A percentile compares a stretch with the other conserved stretches of the same genome.
These are phyloP conservation scores for Fusarium transvaalense DNA, from an alignment of 2,329 filamentous ascomycete species.

Conservation along the genomic window DNA sequence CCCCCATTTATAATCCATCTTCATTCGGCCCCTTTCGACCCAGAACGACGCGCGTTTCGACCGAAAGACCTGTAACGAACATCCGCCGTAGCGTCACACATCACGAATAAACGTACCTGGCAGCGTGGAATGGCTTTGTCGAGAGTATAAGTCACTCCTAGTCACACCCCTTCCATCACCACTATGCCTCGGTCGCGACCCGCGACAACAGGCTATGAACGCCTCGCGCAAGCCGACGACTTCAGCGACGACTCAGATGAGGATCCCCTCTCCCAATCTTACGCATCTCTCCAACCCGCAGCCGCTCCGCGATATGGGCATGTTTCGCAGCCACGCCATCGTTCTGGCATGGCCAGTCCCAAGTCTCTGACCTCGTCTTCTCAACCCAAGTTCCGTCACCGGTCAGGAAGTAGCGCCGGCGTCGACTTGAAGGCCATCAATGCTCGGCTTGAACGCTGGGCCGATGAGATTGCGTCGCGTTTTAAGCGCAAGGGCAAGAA, in stretches of 20 bases:
- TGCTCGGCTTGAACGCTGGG: constrained; percentile 93
- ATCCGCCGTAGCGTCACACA: neutral
- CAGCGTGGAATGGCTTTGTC: constrained; percentile 36
- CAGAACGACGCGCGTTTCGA: neutral
- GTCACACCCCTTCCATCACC: constrained; percentile 4
- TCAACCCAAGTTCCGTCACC: constrained; percentile 60
- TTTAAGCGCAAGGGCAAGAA: constrained; percentile 91
- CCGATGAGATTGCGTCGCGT: constrained; percentile 95
- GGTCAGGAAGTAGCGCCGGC: constrained; percentile 79
- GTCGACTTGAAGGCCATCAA: constrained; percentile 99
- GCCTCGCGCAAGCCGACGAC: constrained; percentile 84
- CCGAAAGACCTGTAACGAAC: constrained; percentile 4
- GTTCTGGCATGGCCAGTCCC: constrained; percentile 70
- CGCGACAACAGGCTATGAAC: constrained; percentile 85
- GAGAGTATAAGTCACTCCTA: constrained; percentile 14
- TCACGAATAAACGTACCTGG: neutral
- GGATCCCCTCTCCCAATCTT: constrained; percentile 67
- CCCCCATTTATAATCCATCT: constrained; percentile 15
- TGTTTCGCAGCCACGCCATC: constrained; percentile 70
- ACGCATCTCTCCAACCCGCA: constrained; percentile 68
- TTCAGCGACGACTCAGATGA: constrained; percentile 79
- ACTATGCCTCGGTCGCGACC: constrained; percentile 76
- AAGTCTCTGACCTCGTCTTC: constrained; percentile 54
- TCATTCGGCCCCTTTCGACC: constrained; percentile 18
- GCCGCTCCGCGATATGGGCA: constrained; percentile 74